Conservation (phyloP, 106 monocot species). For the Chionographis japonica region DNA sequence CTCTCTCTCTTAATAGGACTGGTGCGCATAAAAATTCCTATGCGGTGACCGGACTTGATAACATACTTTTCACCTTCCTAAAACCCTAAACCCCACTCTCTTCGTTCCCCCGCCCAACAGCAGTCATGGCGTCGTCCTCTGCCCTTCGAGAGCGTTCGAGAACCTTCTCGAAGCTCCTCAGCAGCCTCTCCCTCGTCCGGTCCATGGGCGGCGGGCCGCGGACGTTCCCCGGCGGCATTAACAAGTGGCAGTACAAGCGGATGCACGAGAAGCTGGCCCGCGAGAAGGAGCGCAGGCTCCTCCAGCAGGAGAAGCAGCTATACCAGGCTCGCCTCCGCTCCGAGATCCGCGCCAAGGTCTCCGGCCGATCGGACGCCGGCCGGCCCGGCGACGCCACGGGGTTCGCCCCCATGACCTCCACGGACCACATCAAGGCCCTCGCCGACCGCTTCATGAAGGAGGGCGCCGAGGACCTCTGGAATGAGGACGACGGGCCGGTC, state of each 20-base stretch:
- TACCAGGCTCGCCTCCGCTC: constrained; percentile 81
- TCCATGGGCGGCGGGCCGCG: constrained; percentile 93
- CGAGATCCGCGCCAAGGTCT: constrained; percentile 50
- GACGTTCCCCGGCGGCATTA: constrained; percentile 86
- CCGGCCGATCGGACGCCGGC: not conserved
- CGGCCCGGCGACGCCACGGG: not conserved
- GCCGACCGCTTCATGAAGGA: constrained; percentile 81
- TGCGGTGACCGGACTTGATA: no score
- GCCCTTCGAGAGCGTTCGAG: constrained; percentile 15
- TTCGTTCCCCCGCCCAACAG: not conserved
- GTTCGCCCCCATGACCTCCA: constrained; percentile 40
- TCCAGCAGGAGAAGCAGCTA: constrained; percentile 80
- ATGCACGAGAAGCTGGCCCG: constrained; percentile 97
- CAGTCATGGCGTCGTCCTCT: constrained; percentile 20
- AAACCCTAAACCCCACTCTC: constrained; percentile 22
- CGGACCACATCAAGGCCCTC: constrained; percentile 67
- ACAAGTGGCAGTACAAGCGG: constrained; percentile 97
- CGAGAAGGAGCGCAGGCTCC: constrained; percentile 68
- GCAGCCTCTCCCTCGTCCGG: constrained; percentile 19
- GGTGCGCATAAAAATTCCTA: no score
- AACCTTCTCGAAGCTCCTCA: constrained; percentile 1
- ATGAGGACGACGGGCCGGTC: constrained; percentile 79
- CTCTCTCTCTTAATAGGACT: not conserved
- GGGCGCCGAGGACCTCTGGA: constrained; percentile 97
- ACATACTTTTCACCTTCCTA: no score